A percentile compares a stretch with the other conserved stretches of the same genome.
phyloP scores from a whole-genome alignment of 176 grass and related monocot genomes.

The Oryza meyeriana region DNA sequence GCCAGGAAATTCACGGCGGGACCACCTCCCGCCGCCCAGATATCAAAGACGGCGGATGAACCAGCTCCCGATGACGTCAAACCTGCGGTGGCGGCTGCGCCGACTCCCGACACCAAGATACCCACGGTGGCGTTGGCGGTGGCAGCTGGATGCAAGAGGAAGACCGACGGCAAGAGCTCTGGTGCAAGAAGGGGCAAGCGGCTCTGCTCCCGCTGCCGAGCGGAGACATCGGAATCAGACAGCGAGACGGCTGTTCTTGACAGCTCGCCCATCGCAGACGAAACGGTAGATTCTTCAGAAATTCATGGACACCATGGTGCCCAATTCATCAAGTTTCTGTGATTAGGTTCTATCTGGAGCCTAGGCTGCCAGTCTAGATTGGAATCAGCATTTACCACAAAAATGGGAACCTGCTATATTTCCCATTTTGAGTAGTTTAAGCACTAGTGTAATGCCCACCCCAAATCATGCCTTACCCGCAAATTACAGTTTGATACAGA shows the following conservation, averaged over 20 bases:
- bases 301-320: neutral
- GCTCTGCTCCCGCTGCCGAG: neutral
- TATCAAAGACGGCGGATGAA: neutral
- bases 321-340: neutral
- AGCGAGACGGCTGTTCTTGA: constrained; percentile 1
- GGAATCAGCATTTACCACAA: neutral
- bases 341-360: neutral
- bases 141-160: neutral
- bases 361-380: neutral
- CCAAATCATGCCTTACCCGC: neutral
- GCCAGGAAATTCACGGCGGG: neutral
- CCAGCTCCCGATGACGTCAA: neutral
- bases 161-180: neutral
- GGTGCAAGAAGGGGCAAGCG: neutral
- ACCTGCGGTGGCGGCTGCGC: neutral
- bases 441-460: neutral
- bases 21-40: neutral
- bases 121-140: neutral
- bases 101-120: neutral
- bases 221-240: constrained; percentile 3
- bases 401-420: neutral
- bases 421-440: neutral
- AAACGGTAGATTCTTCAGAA: neutral
- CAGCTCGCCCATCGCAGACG: neutral
- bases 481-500: neutral